Conservation (phyloP, 23 red algal genomes). For the Gracilaria caudata region DNA sequence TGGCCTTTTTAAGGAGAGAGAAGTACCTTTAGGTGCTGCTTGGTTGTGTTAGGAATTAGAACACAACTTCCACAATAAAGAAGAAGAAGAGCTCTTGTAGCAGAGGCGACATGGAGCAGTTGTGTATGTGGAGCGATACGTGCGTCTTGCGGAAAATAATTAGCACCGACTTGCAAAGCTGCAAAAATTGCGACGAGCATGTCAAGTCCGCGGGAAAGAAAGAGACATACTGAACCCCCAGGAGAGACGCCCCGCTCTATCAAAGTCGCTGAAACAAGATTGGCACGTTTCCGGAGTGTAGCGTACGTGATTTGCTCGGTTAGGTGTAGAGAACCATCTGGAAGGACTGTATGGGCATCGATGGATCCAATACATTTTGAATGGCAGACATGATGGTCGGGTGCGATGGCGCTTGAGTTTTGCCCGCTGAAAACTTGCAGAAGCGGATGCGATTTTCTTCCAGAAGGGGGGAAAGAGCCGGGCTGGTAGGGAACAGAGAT, state of each 20-base stretch:
- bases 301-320: slow-evolving; percentile 5
- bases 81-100: neutral
- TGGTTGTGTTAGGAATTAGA: too few species aligned
- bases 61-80: too few species aligned
- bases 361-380: neutral
- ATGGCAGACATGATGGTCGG: slow-evolving; percentile 22
- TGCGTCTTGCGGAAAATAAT: slow-evolving; percentile 47
- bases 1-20: too few species aligned
- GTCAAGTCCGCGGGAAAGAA: slow-evolving; percentile 28
- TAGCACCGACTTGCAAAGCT: slow-evolving; percentile 25
- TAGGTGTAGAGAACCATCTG: slow-evolving; percentile 13
- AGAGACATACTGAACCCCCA: slow-evolving; percentile 34
- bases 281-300: neutral
- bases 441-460: slow-evolving; percentile 10
- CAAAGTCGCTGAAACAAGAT: slow-evolving; percentile 13
- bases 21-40: too few species aligned
- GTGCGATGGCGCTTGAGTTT: neutral
- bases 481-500: neutral
- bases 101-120: slow-evolving; percentile 15
- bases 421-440: slow-evolving; percentile 20
- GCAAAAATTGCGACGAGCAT: slow-evolving; percentile 50
- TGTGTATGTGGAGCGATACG: slow-evolving; percentile 31
- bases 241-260: neutral
- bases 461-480: slow-evolving; percentile 19
- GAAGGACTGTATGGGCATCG: slow-evolving; percentile 4